Evolutionary conservation across 78 protist genomes (phyloP).

Genomic region (Mastigamoeba balamuthi): DNA sequence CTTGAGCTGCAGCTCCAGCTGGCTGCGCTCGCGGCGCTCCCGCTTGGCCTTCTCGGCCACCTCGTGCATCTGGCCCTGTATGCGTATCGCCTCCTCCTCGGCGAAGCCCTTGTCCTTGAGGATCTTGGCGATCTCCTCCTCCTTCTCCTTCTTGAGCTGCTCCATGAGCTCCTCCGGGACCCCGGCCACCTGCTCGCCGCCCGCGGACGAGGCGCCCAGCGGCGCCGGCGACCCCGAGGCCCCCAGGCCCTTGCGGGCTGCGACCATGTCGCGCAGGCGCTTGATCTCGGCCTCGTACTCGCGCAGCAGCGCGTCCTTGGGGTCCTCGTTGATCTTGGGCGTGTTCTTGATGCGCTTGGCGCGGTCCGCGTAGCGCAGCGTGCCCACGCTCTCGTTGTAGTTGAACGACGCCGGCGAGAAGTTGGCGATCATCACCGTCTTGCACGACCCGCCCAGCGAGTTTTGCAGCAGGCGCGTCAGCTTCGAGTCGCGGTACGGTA

Average conservation of each 20-base stretch:
- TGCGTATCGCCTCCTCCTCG: not conserved
- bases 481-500: constrained; percentile 73
- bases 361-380: constrained; percentile 67
- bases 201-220: too few species aligned
- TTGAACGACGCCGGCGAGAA: constrained; percentile 67
- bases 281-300: constrained; percentile 55
- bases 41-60: not conserved
- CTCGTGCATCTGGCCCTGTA: not conserved
- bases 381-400: constrained; percentile 61
- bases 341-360: constrained; percentile 75
- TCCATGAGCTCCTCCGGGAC: not conserved
- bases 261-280: constrained; percentile 19
- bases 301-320: constrained; percentile 76
- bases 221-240: too few species aligned
- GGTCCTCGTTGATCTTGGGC: constrained; percentile 74
- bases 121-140: not conserved
- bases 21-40: not conserved
- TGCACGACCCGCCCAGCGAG: constrained; percentile 76
- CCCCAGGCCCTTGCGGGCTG: too few species aligned
- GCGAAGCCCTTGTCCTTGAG: not conserved
- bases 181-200: too few species aligned
- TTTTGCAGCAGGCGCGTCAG: constrained; percentile 64
- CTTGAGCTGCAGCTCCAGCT: not conserved
- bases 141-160: not conserved
- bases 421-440: constrained; percentile 59